phyloP scores from a whole-genome alignment of 1,284 basidiomycete genomes.

The Austroboletus niveus region DNA sequence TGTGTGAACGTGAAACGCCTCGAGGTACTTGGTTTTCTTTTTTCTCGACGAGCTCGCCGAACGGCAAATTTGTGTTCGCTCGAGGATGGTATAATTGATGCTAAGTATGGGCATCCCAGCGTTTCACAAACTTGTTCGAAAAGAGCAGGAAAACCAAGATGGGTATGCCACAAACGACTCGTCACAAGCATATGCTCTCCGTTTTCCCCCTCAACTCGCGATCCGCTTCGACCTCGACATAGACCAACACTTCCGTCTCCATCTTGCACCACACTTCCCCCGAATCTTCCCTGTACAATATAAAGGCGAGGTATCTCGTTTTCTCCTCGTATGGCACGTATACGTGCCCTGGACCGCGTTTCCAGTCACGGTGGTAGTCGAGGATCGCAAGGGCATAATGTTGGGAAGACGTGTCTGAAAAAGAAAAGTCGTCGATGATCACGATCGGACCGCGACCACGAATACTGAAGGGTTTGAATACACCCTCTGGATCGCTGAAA shows the following conservation, averaged over 20 bases:
- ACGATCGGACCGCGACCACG: slow-evolving; percentile 9
- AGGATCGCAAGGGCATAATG: slow-evolving; percentile 10
- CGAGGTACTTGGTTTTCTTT: too few relatives aligned
- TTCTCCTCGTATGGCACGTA: slow-evolving; percentile 4
- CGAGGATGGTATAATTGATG: too few relatives aligned
- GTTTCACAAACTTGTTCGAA: too few relatives aligned
- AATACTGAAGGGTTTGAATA: slow-evolving; percentile 5
- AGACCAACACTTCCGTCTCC: slow-evolving; percentile 4
- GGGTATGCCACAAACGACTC: too few relatives aligned
- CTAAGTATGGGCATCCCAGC: too few relatives aligned
- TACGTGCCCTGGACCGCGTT: slow-evolving; percentile 2
- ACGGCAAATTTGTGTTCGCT: too few relatives aligned
- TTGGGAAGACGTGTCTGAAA: not conserved
- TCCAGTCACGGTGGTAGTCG: slow-evolving; percentile 11
- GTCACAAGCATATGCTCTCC: slow-evolving; percentile 1
- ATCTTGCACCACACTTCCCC: slow-evolving; percentile 8
- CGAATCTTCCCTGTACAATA: slow-evolving; percentile 5
- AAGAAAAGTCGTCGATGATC: not conserved
- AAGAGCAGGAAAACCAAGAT: too few relatives aligned
- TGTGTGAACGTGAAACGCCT: too few relatives aligned
- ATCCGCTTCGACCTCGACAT: slow-evolving; percentile 1
- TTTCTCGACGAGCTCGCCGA: too few relatives aligned
- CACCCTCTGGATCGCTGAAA: slow-evolving; percentile 1
- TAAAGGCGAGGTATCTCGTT: slow-evolving; percentile 7
- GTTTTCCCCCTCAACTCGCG: slow-evolving; percentile 2